A percentile compares a stretch with the other conserved stretches of the same genome.
These are phyloP conservation scores for Dothiorella sarmentorum DNA, from an alignment of 2,329 filamentous ascomycete species.

Conservation along the genomic window DNA sequence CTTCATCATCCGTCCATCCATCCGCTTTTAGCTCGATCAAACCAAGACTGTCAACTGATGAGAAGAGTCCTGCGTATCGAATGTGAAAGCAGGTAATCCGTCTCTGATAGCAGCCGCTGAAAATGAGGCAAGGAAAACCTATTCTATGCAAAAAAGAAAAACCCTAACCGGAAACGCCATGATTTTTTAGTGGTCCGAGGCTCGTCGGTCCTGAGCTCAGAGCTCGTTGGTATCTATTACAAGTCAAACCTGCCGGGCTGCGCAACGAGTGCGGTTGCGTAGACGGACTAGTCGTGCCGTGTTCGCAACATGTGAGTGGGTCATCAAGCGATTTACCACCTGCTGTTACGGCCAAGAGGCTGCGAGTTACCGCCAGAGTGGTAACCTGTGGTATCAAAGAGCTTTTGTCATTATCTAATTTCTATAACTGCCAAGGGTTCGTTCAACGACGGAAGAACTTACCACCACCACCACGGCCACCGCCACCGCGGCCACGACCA, in stretches of 20 bases:
- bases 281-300: background rate
- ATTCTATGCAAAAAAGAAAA: constrained; percentile 16
- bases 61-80: background rate
- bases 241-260: constrained; percentile 13
- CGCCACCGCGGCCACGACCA: constrained; percentile 65
- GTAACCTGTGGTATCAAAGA: background rate
- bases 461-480: constrained; percentile 55
- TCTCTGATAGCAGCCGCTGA: background rate
- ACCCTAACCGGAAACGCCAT: constrained; percentile 16
- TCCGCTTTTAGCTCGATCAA: background rate
- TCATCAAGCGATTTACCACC: constrained; percentile 33
- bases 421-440: background rate
- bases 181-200: constrained; percentile 8
- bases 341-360: constrained; percentile 40
- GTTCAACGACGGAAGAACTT: constrained; percentile 22
- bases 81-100: background rate
- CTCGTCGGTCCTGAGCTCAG: background rate
- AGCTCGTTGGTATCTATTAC: constrained; percentile 10
- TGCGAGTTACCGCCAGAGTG: constrained; percentile 36
- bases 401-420: constrained; percentile 13
- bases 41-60: background rate
- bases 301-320: background rate
- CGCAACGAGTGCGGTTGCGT: background rate
- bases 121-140: background rate
- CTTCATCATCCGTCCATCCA: background rate